These are phyloP conservation scores for Debaryomycetaceae sp. DNA, from an alignment of 1,139 yeast genomes.

Conservation along the genomic window DNA sequence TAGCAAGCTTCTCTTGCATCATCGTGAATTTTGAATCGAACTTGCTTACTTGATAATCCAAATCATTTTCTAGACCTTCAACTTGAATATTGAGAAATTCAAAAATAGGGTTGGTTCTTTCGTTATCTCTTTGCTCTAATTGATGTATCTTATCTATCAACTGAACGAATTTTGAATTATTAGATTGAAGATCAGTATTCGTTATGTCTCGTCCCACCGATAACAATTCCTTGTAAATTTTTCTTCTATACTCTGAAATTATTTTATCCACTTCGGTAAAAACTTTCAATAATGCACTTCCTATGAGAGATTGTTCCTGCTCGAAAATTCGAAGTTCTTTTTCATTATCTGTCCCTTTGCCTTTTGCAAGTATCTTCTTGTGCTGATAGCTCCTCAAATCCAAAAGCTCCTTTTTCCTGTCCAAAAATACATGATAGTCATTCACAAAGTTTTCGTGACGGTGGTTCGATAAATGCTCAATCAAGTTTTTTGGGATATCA, in stretches of 20 bases:
- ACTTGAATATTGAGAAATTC: slow-evolving; percentile 38
- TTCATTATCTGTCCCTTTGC: slow-evolving; percentile 15
- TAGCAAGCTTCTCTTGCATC: slow-evolving; percentile 38
- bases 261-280: slow-evolving; percentile 68
- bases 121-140: slow-evolving; percentile 16
- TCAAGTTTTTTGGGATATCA: slow-evolving; percentile 64
- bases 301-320: slow-evolving; percentile 34
- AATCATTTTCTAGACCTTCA: slow-evolving; percentile 29
- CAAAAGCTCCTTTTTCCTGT: slow-evolving; percentile 20
- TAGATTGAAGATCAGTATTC: slow-evolving; percentile 27
- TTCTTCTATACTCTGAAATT: slow-evolving; percentile 60
- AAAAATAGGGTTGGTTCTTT: slow-evolving; percentile 29
- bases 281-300: slow-evolving; percentile 39
- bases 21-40: slow-evolving; percentile 31
- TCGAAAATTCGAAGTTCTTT: slow-evolving; percentile 15
- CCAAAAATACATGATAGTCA: slow-evolving; percentile 60
- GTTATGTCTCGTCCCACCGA: slow-evolving; percentile 14
- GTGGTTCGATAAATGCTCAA: slow-evolving; percentile 49
- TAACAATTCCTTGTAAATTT: slow-evolving; percentile 57
- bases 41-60: slow-evolving; percentile 35
- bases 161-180: slow-evolving; percentile 29
- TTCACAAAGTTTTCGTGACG: slow-evolving; percentile 71
- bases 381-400: slow-evolving; percentile 15
- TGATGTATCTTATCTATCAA: slow-evolving; percentile 41
- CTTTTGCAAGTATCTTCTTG: slow-evolving; percentile 10